A percentile compares a stretch with the other conserved stretches of the same genome.
Conservation (phyloP, 2,329 filamentous ascomycete genomes). For the Teratosphaeria destructans region DNA sequence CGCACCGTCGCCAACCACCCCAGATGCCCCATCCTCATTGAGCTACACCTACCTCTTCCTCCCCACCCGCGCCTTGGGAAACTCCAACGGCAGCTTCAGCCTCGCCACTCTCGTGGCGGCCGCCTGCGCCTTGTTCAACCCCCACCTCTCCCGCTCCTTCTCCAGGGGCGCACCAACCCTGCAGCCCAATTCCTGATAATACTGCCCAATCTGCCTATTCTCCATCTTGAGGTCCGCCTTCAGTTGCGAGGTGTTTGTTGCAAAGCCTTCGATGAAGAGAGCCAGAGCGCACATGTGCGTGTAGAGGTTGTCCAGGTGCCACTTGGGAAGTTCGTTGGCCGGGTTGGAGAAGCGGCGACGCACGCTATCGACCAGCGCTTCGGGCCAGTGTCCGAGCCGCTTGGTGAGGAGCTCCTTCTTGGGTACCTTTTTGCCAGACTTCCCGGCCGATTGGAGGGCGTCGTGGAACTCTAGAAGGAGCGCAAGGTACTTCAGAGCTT, state of each 20-base stretch:
- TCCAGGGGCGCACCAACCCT: slow-evolving; percentile 42
- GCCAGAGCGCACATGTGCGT: slow-evolving; percentile 64
- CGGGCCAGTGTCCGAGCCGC: slow-evolving; percentile 43
- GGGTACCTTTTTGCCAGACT: slow-evolving; percentile 41
- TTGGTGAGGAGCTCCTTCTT: slow-evolving; percentile 52
- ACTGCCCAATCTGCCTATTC: slow-evolving; percentile 56
- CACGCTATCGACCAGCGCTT: slow-evolving; percentile 55
- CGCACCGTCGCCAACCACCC: neutral
- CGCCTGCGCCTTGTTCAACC: slow-evolving; percentile 51
- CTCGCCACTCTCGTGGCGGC: slow-evolving; percentile 55
- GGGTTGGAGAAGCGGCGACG: slow-evolving; percentile 47
- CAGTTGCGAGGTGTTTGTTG: slow-evolving; percentile 61
- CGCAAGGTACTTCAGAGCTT: slow-evolving; percentile 39
- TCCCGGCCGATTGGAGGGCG: slow-evolving; percentile 24
- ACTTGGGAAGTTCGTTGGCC: slow-evolving; percentile 55
- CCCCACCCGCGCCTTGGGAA: slow-evolving; percentile 51
- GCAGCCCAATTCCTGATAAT: slow-evolving; percentile 68
- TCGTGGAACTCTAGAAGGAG: slow-evolving; percentile 40
- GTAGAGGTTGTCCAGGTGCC: slow-evolving; percentile 59
- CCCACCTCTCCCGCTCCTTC: slow-evolving; percentile 30
- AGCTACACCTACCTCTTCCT: slow-evolving; percentile 6
- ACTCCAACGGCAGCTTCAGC: slow-evolving; percentile 67
- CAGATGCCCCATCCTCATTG: neutral
- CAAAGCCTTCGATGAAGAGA: slow-evolving; percentile 60
- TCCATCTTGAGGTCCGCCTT: slow-evolving; percentile 63